phyloP scores from a whole-genome alignment of 257 asterid genomes.

The Ophiorrhiza pumila region DNA sequence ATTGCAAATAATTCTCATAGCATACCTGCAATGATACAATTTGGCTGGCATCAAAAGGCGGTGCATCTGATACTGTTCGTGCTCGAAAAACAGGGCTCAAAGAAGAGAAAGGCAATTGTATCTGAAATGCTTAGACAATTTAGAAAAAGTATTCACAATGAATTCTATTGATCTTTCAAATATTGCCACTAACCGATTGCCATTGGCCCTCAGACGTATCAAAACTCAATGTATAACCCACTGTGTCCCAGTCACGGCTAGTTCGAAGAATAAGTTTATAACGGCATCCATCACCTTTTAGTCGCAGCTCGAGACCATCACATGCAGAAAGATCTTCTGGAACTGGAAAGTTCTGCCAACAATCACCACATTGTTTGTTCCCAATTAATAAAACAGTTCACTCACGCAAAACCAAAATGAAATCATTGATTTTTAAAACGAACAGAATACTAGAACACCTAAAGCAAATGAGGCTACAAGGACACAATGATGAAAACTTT shows the following conservation, averaged over 20 bases:
- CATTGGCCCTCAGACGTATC: conserved; percentile 84
- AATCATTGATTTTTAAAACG: neutral
- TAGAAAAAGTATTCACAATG: neutral
- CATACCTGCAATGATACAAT: conserved; percentile 78
- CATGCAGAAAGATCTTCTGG: conserved; percentile 90
- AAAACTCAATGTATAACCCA: conserved; percentile 73
- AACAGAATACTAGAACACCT: neutral
- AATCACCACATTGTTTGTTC: conserved; percentile 4
- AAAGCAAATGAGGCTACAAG: neutral
- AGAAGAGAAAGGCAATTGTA: conserved; percentile 78
- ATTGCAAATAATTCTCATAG: neutral
- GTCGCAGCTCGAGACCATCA: conserved; percentile 83
- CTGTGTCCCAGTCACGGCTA: conserved; percentile 92
- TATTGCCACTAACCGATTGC: conserved; percentile 62
- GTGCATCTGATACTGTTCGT: conserved; percentile 74
- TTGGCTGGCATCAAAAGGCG: conserved; percentile 77
- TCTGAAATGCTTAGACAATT: conserved; percentile 35
- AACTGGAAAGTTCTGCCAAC: conserved; percentile 66
- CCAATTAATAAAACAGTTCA: neutral
- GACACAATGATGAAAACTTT: neutral
- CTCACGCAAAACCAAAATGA: too few relatives aligned
- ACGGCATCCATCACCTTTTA: conserved; percentile 86
- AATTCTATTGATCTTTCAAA: neutral
- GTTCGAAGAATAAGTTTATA: conserved; percentile 82
- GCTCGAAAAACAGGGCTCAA: conserved; percentile 93